These are phyloP conservation scores for Plenodomus tracheiphilus DNA, from an alignment of 2,329 filamentous ascomycete genomes.

Conservation along the genomic window DNA sequence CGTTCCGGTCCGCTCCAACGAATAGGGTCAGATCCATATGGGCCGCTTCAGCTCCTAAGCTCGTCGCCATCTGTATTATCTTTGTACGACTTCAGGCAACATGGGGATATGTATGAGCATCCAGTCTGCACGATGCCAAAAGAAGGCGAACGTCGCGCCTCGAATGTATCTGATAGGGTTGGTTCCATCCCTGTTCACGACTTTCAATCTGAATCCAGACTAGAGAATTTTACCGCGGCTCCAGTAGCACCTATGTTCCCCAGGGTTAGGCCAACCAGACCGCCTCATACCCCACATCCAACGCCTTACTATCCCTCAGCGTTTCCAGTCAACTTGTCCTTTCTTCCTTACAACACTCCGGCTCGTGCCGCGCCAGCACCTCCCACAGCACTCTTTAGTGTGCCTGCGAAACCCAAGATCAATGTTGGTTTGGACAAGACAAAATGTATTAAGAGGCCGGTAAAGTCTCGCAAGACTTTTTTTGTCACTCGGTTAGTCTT, in stretches of 20 bases:
- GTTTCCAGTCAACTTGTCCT: not conserved
- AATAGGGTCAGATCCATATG: not conserved
- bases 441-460: not conserved
- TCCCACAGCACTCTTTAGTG: constrained; percentile 23
- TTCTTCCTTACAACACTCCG: not conserved
- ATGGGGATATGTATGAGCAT: not conserved
- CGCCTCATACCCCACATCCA: not conserved
- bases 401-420: constrained; percentile 16
- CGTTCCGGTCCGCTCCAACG: not conserved
- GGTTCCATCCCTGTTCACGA: not conserved
- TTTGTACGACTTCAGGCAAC: not conserved
- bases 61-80: not conserved
- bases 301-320: not conserved
- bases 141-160: not conserved
- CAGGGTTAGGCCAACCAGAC: no score
- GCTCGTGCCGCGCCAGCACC: constrained; percentile 8
- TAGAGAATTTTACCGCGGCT: not conserved
- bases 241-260: not conserved
- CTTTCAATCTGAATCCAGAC: not conserved
- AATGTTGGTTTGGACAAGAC: constrained; percentile 5
- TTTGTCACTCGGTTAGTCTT: constrained; percentile 22
- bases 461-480: not conserved
- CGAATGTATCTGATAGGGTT: not conserved
- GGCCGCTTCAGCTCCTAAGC: not conserved
- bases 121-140: not conserved